Conservation (phyloP, 2,329 filamentous ascomycete species). For the Colletotrichum viniferum region DNA sequence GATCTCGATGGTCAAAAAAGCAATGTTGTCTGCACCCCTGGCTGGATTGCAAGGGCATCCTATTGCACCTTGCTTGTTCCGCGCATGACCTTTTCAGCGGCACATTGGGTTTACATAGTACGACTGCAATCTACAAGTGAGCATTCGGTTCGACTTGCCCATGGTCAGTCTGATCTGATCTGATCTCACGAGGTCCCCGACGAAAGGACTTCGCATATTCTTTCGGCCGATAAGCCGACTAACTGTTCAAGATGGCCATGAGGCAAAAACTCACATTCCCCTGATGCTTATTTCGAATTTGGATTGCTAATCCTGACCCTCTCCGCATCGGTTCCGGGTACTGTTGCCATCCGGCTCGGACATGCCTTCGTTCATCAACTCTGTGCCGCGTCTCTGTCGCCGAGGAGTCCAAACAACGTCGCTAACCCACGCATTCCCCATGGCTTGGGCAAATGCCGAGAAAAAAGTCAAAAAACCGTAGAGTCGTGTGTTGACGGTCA, state of each 20-base stretch:
- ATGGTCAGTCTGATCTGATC: background rate
- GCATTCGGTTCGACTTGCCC: background rate
- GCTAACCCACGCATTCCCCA: background rate
- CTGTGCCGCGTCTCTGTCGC: background rate
- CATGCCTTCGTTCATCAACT: background rate
- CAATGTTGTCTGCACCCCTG: constrained; percentile 6
- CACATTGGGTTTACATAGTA: background rate
- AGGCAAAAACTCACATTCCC: background rate
- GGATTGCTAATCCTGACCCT: background rate
- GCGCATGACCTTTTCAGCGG: background rate
- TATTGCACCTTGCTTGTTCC: constrained; percentile 3
- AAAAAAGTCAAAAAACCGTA: background rate
- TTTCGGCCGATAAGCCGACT: background rate
- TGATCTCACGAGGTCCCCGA: background rate
- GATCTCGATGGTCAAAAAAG: constrained; percentile 6
- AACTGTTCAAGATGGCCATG: background rate
- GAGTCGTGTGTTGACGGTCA: background rate
- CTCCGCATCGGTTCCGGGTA: background rate
- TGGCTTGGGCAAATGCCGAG: background rate
- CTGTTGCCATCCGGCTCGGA: background rate
- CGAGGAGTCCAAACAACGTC: background rate
- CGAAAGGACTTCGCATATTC: background rate
- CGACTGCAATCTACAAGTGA: background rate
- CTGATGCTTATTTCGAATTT: background rate
- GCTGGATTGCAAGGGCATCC: constrained; percentile 14